A percentile compares a stretch with the other conserved stretches of the same genome.
These are phyloP conservation scores for Lophiostoma macrostomum DNA, from an alignment of 495 filamentous ascomycete species.

Conservation along the genomic window DNA sequence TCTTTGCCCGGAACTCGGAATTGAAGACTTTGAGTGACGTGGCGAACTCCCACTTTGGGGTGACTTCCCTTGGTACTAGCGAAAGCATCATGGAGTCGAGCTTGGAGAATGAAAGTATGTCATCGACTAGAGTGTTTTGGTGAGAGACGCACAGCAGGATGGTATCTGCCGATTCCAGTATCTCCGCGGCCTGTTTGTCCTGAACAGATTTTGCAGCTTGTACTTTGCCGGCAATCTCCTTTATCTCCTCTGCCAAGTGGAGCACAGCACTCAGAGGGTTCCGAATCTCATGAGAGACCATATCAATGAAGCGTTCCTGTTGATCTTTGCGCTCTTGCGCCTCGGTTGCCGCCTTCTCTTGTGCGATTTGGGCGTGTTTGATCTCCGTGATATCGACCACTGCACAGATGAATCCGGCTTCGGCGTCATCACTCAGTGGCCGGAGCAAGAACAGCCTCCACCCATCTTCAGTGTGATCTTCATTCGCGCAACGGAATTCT, in stretches of 20 bases:
- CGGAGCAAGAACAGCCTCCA: slow-evolving; percentile 41
- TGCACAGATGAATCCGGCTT: slow-evolving; percentile 40
- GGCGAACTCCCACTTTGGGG: slow-evolving; percentile 34
- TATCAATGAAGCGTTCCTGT: slow-evolving; percentile 42
- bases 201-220: slow-evolving; percentile 4
- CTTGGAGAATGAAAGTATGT: slow-evolving; percentile 42
- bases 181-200: slow-evolving; percentile 15
- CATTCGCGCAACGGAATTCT: slow-evolving; percentile 35
- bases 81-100: slow-evolving; percentile 42
- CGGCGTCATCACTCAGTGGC: slow-evolving; percentile 36
- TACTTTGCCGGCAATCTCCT: slow-evolving; percentile 24
- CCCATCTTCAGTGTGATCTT: slow-evolving; percentile 6
- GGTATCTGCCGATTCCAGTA: slow-evolving; percentile 37
- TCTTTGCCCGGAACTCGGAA: slow-evolving; percentile 38
- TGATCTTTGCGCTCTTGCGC: slow-evolving; percentile 39
- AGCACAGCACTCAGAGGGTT: slow-evolving; percentile 42
- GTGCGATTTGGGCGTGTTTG: slow-evolving; percentile 37
- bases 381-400: slow-evolving; percentile 41
- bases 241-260: slow-evolving; percentile 40
- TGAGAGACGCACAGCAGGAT: slow-evolving; percentile 40
- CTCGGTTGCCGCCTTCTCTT: slow-evolving; percentile 39
- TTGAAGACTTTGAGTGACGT: slow-evolving; percentile 39
- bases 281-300: slow-evolving; percentile 37
- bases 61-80: slow-evolving; percentile 31
- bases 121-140: slow-evolving; percentile 41